Base-by-base conservation (phyloP, 1,139 yeast species). In the Tardiomyces depauwii region DNA sequence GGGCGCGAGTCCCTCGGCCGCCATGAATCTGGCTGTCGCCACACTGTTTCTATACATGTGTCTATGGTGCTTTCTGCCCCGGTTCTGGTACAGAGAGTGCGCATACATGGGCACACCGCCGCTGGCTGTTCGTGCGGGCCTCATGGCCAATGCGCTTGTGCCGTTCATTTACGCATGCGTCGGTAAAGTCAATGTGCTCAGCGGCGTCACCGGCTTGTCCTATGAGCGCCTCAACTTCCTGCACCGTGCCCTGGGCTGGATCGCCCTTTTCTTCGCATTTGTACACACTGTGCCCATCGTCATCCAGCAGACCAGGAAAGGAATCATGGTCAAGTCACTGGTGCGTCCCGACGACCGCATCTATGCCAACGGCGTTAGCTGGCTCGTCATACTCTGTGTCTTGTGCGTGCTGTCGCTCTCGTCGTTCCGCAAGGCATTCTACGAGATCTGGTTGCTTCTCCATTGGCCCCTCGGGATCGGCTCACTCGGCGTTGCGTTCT, bases 211-310 rank as follows among this genome's bases (percentile, higher is more conserved):
- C 36, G 36, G 36, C n/a, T 3, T 30, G 16, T 30, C 36, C 5
- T 30, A 30, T 10, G 36, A 30, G 36, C 36, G 36, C n/a, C n/a
- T 30, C 36, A 30, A 30, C 36, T 30, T 30, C 16, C 11, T 1
- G 81, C 84, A n/a, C 84, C 84, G n/a, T 71, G 71, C 78, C 3
- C 65, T 73, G 23, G 79, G 80, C 0, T 77, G 73, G 65, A 70
- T 71, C 1, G 67, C 76, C 11, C 65, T 78, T 38, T 63, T 77
- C 10, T 68, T 78, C 25, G 65, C 75, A 0, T 49, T 77, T 52
- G 69, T 77, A 18, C 86, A 79, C 55, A 67, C 78, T 1, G 61
- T 77, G n/a, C 43, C 80, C 83, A 1, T 78, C 77, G 55, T 60
- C 7, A 21, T 21, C 25, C 25, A 21, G 7, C 25, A 21, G 25